These are phyloP conservation scores for Cercospora beticola DNA, from an alignment of 2,329 filamentous ascomycete species.

Conservation along the genomic window DNA sequence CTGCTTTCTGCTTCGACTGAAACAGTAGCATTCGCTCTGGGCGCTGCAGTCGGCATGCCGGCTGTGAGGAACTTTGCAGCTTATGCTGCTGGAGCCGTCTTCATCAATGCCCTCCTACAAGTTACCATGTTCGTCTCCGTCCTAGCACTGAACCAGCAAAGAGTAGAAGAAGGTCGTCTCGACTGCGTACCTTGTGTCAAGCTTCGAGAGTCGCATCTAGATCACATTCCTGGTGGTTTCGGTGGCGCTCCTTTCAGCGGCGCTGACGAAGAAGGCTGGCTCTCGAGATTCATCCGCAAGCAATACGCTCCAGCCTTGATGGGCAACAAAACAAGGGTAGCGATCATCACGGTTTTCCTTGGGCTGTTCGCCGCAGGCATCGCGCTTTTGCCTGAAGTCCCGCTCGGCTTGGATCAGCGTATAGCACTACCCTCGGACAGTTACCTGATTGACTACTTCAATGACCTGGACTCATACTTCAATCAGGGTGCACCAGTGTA, in stretches of 20 bases:
- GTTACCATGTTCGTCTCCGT: slow-evolving; percentile 97
- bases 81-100: slow-evolving; percentile 91
- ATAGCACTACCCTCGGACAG: slow-evolving; percentile 92
- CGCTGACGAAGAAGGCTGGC: slow-evolving; percentile 74
- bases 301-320: slow-evolving; percentile 81
- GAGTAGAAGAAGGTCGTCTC: slow-evolving; percentile 82
- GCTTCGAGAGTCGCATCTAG: slow-evolving; percentile 70
- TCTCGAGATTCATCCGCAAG: slow-evolving; percentile 89
- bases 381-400: slow-evolving; percentile 77
- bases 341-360: slow-evolving; percentile 76
- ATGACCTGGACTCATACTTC: slow-evolving; percentile 91
- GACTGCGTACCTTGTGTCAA: slow-evolving; percentile 91
- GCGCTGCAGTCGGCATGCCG: slow-evolving; percentile 94
- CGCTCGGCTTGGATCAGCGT: slow-evolving; percentile 88
- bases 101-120: slow-evolving; percentile 95
- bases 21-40: slow-evolving; percentile 88
- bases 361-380: slow-evolving; percentile 83
- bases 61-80: slow-evolving; percentile 96
- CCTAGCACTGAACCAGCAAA: slow-evolving; percentile 82
- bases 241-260: slow-evolving; percentile 63
- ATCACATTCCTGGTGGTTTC: slow-evolving; percentile 63
- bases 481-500: slow-evolving; percentile 91
- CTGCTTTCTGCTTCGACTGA: slow-evolving; percentile 93
- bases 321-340: slow-evolving; percentile 74
- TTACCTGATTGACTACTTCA: slow-evolving; percentile 94